Percentiles rank a stretch among this genome's conserved stretches.
These are phyloP conservation scores for Nicotiana rustica DNA, from an alignment of 305 asterid genomes.

Conservation along the genomic window DNA sequence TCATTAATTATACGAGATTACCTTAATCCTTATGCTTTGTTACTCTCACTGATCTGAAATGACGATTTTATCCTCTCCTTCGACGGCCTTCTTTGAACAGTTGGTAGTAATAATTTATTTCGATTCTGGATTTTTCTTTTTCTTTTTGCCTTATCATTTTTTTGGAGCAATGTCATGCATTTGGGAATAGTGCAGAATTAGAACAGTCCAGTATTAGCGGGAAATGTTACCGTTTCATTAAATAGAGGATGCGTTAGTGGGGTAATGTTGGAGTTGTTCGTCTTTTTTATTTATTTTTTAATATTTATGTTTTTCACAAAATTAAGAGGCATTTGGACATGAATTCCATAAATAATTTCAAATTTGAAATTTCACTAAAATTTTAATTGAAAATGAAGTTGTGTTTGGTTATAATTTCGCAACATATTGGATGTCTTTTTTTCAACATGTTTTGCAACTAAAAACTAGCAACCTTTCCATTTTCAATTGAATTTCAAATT, in stretches of 20 bases:
- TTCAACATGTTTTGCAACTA: no score
- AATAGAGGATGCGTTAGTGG: neutral
- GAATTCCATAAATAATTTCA: no score
- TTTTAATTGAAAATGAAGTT: no score
- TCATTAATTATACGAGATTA: neutral
- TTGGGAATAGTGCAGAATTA: constrained; percentile 9
- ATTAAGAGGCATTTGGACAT: no score
- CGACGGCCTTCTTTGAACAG: constrained; percentile 1
- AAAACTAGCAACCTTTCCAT: no score
- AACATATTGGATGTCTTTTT: no score
- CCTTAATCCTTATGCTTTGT: constrained; percentile 19
- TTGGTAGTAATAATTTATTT: neutral
- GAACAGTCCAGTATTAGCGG: constrained; percentile 5
- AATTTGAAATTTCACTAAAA: no score
- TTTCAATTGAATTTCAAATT: no score
- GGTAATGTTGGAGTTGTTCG: no score
- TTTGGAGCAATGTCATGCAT: constrained; percentile 1
- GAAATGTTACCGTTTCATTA: constrained; percentile 5
- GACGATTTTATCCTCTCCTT: constrained; percentile 19
- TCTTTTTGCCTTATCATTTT: neutral
- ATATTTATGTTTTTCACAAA: no score
- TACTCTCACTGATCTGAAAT: neutral
- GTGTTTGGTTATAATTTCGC: no score
- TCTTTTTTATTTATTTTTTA: no score
- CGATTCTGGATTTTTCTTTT: neutral